Percentiles rank a stretch among this genome's conserved stretches.
Conservation (phyloP, 2,329 filamentous ascomycete species). For the Penicillium sp. region DNA sequence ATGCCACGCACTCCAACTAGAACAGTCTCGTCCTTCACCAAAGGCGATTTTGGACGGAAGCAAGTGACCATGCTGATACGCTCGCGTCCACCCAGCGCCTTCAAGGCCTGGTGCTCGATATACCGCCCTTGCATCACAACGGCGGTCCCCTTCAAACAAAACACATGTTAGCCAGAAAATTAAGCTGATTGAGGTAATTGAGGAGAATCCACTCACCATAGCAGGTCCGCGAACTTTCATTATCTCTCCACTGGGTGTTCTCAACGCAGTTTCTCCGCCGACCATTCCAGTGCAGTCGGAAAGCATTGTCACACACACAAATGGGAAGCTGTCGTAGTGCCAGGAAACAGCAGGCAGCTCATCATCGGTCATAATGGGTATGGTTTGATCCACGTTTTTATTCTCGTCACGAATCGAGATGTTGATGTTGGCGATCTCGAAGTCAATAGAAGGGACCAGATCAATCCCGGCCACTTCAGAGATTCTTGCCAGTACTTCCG, state of each 20-base stretch:
- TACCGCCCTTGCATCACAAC: conserved; percentile 63
- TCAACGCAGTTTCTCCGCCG: conserved; percentile 65
- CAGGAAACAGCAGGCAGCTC: conserved; percentile 61
- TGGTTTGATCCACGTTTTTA: conserved; percentile 35
- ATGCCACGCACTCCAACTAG: conserved; percentile 59
- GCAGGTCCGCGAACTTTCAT: conserved; percentile 61
- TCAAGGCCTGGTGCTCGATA: conserved; percentile 63
- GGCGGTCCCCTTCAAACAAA: conserved; percentile 35
- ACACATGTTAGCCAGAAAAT: not conserved
- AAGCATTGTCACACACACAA: conserved; percentile 70
- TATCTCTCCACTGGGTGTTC: conserved; percentile 55
- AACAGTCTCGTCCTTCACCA: conserved; percentile 59
- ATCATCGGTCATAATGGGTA: conserved; percentile 43
- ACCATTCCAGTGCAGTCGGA: conserved; percentile 64
- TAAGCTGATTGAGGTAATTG: not conserved
- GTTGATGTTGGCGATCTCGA: conserved; percentile 60
- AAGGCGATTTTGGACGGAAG: conserved; percentile 58
- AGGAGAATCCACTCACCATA: conserved; percentile 51
- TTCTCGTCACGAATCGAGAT: conserved; percentile 53
- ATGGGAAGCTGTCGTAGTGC: conserved; percentile 67
- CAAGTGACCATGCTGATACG: conserved; percentile 65
- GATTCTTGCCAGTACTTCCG: conserved; percentile 50
- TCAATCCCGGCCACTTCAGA: conserved; percentile 59
- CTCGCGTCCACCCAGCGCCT: conserved; percentile 57
- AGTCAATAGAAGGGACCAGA: conserved; percentile 55